Conservation (phyloP, 768 basidiomycete species). For the Collybia sp. region DNA sequence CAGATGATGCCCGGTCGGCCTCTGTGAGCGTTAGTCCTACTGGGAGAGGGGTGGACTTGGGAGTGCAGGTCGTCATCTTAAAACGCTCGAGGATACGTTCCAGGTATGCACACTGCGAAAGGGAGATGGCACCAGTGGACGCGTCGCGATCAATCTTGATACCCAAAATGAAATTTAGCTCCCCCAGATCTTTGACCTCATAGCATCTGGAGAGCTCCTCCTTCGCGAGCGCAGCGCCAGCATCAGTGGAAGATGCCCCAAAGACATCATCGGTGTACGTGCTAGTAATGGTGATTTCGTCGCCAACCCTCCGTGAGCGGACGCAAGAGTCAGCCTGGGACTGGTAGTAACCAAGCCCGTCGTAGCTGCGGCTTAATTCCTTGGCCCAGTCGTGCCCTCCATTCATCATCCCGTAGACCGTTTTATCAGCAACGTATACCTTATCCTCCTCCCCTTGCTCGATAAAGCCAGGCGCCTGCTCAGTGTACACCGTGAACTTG, state of each 20-base stretch:
- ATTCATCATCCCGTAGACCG: slow-evolving; percentile 17
- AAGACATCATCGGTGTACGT: slow-evolving; percentile 1
- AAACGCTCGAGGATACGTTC: background rate
- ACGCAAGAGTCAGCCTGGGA: slow-evolving; percentile 15
- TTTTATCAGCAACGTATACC: slow-evolving; percentile 18
- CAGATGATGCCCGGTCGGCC: background rate
- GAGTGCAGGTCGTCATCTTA: background rate
- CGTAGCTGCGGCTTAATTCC: slow-evolving; percentile 4
- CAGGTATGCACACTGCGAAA: slow-evolving; percentile 2
- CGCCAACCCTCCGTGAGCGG: background rate
- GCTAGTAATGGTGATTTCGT: slow-evolving; percentile 9
- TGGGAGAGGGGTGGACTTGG: background rate
- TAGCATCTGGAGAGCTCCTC: slow-evolving; percentile 2
- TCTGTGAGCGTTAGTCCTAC: background rate
- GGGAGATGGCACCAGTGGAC: background rate
- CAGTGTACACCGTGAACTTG: slow-evolving; percentile 11
- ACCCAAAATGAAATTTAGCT: slow-evolving; percentile 1
- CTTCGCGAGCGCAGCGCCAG: background rate
- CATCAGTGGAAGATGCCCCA: background rate
- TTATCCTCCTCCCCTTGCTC: slow-evolving; percentile 9
- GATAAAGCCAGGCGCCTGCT: slow-evolving; percentile 10
- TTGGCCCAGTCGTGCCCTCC: slow-evolving; percentile 16
- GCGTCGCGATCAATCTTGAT: background rate
- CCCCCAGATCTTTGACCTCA: background rate
- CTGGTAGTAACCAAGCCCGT: slow-evolving; percentile 8